phyloP scores from a whole-genome alignment of 805 yeast genomes.

The Suhomyces xylopsoci region DNA sequence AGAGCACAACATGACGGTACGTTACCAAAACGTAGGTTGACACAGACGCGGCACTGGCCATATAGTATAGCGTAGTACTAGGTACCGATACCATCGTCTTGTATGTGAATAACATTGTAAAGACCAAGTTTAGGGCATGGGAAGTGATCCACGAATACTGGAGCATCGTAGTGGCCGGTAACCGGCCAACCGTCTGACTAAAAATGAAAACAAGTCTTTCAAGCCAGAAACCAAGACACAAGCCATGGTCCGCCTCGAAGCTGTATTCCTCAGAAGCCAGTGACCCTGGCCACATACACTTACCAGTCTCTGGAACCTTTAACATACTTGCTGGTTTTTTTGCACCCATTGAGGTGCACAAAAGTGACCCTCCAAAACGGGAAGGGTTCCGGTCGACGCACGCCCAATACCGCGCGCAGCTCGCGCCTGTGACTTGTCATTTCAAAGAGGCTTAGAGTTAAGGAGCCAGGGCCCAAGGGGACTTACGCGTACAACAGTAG shows the following conservation, averaged over 20 bases:
- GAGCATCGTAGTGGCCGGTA: background rate
- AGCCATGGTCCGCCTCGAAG: background rate
- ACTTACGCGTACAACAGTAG: background rate
- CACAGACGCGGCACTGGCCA: constrained; percentile 9
- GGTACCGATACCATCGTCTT: background rate
- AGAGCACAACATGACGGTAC: constrained; percentile 12
- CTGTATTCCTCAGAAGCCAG: background rate
- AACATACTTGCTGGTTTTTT: background rate
- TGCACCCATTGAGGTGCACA: constrained; percentile 1
- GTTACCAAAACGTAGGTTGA: constrained; percentile 20
- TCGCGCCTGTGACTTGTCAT: background rate
- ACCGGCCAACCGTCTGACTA: background rate
- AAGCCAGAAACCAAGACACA: background rate
- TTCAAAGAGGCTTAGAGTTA: background rate
- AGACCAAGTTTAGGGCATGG: constrained; percentile 5
- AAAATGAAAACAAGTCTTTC: background rate
- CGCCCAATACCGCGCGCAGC: background rate
- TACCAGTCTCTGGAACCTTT: background rate
- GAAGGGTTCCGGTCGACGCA: background rate
- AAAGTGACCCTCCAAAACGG: background rate
- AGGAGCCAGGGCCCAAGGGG: background rate
- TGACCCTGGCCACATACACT: background rate
- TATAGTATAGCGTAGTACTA: constrained; percentile 2
- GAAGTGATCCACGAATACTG: constrained; percentile 5
- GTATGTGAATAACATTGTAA: background rate